Evolutionary conservation across 106 monocot species (phyloP).

Genomic region (Agapanthus africanus): DNA sequence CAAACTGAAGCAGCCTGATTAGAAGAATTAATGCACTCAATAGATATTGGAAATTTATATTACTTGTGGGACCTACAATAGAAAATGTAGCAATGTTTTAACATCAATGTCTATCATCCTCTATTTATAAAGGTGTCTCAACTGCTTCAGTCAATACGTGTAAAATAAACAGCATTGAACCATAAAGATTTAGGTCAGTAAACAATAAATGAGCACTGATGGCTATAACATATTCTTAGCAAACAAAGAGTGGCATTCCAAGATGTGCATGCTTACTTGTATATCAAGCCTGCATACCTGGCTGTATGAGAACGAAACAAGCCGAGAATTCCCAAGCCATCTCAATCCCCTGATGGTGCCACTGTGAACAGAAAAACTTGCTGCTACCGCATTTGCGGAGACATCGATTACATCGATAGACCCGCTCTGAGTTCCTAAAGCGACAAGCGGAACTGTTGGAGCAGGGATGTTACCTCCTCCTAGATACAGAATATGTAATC

Average conservation of each 20-base stretch:
- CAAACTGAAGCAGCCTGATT: too few species aligned
- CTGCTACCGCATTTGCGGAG: conserved; percentile 78
- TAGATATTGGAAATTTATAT: too few species aligned
- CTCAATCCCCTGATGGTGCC: conserved; percentile 74
- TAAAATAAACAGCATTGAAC: background rate
- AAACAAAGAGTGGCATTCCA: background rate
- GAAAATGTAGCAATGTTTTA: background rate
- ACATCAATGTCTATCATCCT: background rate
- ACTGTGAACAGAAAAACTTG: conserved; percentile 88
- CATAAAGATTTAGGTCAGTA: background rate
- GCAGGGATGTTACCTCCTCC: conserved; percentile 98
- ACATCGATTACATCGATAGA: conserved; percentile 92
- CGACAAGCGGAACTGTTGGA: conserved; percentile 93
- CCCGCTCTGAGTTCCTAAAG: conserved; percentile 93
- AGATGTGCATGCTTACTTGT: background rate
- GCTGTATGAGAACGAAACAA: conserved; percentile 90
- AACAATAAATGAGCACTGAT: background rate
- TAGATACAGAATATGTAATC: conserved; percentile 27
- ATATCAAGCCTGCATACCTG: conserved; percentile 38
- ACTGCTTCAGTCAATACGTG: background rate
- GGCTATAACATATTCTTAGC: background rate
- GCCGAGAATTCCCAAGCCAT: conserved; percentile 99
- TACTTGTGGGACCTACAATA: too few species aligned
- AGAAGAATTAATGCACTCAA: too few species aligned
- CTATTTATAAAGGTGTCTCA: background rate